Conservation (phyloP, 371 early-diverging fungal genomes). For the Apophysomyces elegans region DNA sequence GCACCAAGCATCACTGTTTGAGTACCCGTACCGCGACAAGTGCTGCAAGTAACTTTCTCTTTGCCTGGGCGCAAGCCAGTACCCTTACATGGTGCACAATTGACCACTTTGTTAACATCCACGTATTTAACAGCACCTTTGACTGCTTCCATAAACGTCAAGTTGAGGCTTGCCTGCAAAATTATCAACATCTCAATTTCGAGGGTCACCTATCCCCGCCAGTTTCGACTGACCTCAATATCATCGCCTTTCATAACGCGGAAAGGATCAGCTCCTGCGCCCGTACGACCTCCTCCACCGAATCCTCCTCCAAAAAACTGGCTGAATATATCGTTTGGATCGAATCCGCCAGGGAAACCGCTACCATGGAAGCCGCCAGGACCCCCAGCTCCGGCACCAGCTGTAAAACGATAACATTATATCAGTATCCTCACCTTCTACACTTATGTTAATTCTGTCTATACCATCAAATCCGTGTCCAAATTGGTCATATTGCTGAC, state of each 20-base stretch:
- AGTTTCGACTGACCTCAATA: slow-evolving; percentile 42
- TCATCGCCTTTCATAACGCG: slow-evolving; percentile 42
- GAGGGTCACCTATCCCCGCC: background rate
- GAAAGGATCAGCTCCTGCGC: slow-evolving; percentile 46
- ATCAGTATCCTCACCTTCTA: background rate
- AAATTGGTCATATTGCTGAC: slow-evolving; percentile 89
- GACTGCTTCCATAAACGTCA: slow-evolving; percentile 91
- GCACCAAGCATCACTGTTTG: slow-evolving; percentile 76
- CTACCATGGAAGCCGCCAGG: slow-evolving; percentile 65
- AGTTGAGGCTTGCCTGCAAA: slow-evolving; percentile 39
- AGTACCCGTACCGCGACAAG: slow-evolving; percentile 88
- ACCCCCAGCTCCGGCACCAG: slow-evolving; percentile 41
- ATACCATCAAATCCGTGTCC: slow-evolving; percentile 71
- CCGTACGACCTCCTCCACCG: slow-evolving; percentile 39
- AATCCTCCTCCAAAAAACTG: slow-evolving; percentile 72
- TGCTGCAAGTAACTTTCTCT: slow-evolving; percentile 65
- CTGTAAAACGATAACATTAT: background rate
- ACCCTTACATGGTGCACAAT: slow-evolving; percentile 82
- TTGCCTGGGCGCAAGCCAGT: slow-evolving; percentile 79
- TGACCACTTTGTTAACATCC: slow-evolving; percentile 61
- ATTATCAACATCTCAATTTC: slow-evolving; percentile 24
- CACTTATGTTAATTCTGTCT: background rate
- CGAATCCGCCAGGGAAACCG: slow-evolving; percentile 68
- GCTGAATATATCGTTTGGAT: slow-evolving; percentile 68
- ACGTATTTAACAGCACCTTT: slow-evolving; percentile 74